Base-by-base conservation (phyloP, 2,329 filamentous ascomycete species). In the Colletotrichum endophyticum region DNA sequence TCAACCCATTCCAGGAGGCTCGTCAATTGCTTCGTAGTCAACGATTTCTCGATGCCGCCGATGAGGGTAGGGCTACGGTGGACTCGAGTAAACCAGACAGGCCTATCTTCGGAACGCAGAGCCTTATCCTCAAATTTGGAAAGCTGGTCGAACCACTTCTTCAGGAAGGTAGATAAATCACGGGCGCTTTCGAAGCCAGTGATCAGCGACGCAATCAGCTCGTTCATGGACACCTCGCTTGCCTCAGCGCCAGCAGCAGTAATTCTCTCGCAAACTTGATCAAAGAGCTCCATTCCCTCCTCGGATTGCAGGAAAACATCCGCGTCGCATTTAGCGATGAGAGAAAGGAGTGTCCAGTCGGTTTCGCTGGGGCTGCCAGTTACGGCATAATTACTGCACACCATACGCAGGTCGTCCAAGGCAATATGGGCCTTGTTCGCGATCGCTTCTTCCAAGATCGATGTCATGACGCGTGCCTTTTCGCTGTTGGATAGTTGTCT, bases 141-240 rank as follows among this genome's bases (percentile, higher is more conserved):
- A 3, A 89, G 82, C 72, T 88, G 85, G 57, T 83, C 79, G 64
- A 84, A 88, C 89, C 89, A 91, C 3, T 87, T 80, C 64, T 84
- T 85, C 75, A 90, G 75, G 72, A 90, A 91, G 7, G 84, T 83
- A 0, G 87, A 81, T 15, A 90, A 80, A 72, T 87, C 86, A 69
- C 88, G 86, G 13, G 83, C 85, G 7, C 83, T 86, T 9, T 85
- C 85, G 77, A 87, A 89, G 0, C 88, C 88, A 68, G 85, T 81
- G 3, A 86, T 85, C 25, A 90, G 84, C 2, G 86, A 82, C 4
- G 84, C 82, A 5, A 90, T 82, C 6, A 89, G 85, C 13, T 84
- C 80, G 6, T 80, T 80, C 34, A 84, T 81, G 12, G 79, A 77
- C 8, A 79, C 77, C 2, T 78, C 44, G 15, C 83, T 78, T 6